Evolutionary conservation across 352 stramenopile species (phyloP).

Genomic region (Phytophthora citrophthora): DNA sequence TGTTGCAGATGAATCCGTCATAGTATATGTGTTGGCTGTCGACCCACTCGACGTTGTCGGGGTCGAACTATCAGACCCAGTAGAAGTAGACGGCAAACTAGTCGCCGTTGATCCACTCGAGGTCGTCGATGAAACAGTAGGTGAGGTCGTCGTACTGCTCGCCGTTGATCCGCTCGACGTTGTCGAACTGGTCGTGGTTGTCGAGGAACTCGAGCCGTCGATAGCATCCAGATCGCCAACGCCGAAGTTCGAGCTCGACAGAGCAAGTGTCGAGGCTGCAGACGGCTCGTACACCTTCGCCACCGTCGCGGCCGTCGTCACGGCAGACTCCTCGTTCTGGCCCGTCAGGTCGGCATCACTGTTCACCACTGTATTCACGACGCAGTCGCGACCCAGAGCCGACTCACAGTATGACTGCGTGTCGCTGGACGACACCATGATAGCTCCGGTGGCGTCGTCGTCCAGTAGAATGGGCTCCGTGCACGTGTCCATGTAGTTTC

Average conservation of each 20-base stretch:
- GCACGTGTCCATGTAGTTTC: constrained; percentile 40
- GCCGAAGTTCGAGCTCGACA: constrained; percentile 32
- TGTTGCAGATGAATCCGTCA: background rate
- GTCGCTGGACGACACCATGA: constrained; percentile 23
- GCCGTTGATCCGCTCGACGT: constrained; percentile 1
- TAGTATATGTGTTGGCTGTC: background rate
- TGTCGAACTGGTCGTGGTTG: background rate
- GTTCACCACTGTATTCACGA: background rate
- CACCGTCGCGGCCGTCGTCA: constrained; percentile 18
- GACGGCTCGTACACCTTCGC: constrained; percentile 24
- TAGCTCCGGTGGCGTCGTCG: constrained; percentile 16
- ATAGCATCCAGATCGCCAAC: constrained; percentile 30
- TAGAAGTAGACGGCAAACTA: background rate
- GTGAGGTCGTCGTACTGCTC: background rate
- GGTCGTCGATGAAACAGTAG: background rate
- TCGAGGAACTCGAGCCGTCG: constrained; percentile 14
- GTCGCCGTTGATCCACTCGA: background rate
- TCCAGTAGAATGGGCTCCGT: constrained; percentile 24
- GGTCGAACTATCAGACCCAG: background rate
- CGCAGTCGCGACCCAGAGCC: background rate
- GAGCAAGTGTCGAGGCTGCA: constrained; percentile 15
- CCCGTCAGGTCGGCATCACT: constrained; percentile 11
- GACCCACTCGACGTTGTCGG: background rate
- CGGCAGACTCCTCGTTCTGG: constrained; percentile 24
- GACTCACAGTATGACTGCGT: background rate